phyloP scores from a whole-genome alignment of 2,329 filamentous ascomycete genomes.

The Monilinia aucupariae region DNA sequence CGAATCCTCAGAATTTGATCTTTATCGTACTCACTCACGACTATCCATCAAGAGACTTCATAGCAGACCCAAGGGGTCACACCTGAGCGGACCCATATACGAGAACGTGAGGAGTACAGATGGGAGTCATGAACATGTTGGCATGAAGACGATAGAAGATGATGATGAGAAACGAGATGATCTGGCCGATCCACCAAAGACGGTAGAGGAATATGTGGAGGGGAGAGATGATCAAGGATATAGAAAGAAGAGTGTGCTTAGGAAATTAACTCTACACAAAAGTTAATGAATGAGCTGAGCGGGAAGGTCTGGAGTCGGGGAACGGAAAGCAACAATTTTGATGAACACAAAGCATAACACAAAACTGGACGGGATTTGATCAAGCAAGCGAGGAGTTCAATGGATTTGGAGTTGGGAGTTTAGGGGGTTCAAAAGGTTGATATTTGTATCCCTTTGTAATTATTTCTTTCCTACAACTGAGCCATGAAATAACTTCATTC shows the following conservation, averaged over 20 bases:
- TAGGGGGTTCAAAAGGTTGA: constrained; percentile 12
- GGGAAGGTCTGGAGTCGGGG: background rate
- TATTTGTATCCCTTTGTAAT: constrained; percentile 11
- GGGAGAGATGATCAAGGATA: constrained; percentile 11
- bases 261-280: constrained; percentile 22
- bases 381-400: constrained; percentile 11
- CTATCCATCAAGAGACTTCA: constrained; percentile 23
- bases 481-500: constrained; percentile 9
- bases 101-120: constrained; percentile 27
- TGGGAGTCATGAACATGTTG: constrained; percentile 20
- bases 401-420: constrained; percentile 10
- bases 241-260: constrained; percentile 23
- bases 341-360: background rate
- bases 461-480: background rate
- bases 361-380: constrained; percentile 3
- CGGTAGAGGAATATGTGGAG: constrained; percentile 5
- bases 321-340: background rate
- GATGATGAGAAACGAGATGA: constrained; percentile 9
- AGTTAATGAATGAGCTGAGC: background rate
- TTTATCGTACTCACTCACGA: constrained; percentile 30
- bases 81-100: constrained; percentile 21
- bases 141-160: constrained; percentile 6
- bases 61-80: constrained; percentile 17
- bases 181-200: constrained; percentile 10
- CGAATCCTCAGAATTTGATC: constrained; percentile 48